A percentile compares a stretch with the other conserved stretches of the same genome.
These are phyloP conservation scores for Anthracocystis walkeri DNA, from an alignment of 1,284 basidiomycete genomes.

Conservation along the genomic window DNA sequence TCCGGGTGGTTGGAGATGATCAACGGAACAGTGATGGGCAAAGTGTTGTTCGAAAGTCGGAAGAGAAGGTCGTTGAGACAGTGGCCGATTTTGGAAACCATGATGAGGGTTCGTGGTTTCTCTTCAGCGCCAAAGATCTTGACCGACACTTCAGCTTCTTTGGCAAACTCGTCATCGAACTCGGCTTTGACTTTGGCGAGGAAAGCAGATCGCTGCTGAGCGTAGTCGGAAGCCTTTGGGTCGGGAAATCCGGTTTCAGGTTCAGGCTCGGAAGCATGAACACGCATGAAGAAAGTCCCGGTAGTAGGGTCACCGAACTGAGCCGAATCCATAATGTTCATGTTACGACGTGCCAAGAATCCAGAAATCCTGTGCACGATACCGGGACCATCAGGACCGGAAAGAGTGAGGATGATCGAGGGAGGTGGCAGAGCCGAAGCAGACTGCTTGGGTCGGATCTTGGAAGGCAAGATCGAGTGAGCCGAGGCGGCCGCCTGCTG, in stretches of 20 bases:
- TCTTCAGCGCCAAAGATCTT: slow-evolving; percentile 61
- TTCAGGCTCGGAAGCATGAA: slow-evolving; percentile 57
- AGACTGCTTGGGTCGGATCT: slow-evolving; percentile 47
- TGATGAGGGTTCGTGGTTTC: slow-evolving; percentile 64
- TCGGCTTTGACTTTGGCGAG: slow-evolving; percentile 45
- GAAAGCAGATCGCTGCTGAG: slow-evolving; percentile 39
- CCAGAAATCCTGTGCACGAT: slow-evolving; percentile 63
- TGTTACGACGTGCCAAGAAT: slow-evolving; percentile 57
- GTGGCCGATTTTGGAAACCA: slow-evolving; percentile 68
- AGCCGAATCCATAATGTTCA: slow-evolving; percentile 68
- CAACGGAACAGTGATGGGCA: slow-evolving; percentile 61
- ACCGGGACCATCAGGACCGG: slow-evolving; percentile 65
- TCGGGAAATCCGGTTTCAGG: slow-evolving; percentile 42
- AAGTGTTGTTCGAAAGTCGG: slow-evolving; percentile 54
- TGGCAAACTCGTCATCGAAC: slow-evolving; percentile 60
- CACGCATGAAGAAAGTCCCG: slow-evolving; percentile 67
- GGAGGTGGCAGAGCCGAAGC: slow-evolving; percentile 71
- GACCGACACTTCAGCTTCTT: slow-evolving; percentile 45
- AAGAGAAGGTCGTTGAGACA: slow-evolving; percentile 68
- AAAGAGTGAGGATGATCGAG: slow-evolving; percentile 66
- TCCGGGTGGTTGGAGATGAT: slow-evolving; percentile 68
- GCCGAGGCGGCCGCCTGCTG: slow-evolving; percentile 68
- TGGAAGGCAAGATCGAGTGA: slow-evolving; percentile 42
- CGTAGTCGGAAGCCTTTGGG: slow-evolving; percentile 31
- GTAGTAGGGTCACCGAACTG: slow-evolving; percentile 66